Evolutionary conservation across 345 rosid species (phyloP).

Genomic region (Sapria himalayana): DNA sequence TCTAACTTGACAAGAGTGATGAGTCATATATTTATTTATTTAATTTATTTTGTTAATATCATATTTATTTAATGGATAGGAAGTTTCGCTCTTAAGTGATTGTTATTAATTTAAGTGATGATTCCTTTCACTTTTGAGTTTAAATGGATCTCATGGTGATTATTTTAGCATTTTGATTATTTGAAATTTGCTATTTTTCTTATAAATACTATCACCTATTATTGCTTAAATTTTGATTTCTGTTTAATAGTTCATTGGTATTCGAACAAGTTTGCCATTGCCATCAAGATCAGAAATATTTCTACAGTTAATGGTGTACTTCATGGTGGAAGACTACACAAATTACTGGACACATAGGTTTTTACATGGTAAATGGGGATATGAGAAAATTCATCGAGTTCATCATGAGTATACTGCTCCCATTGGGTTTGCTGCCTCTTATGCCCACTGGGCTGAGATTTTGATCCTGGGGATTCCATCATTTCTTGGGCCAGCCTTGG

Average conservation of each 20-base stretch:
- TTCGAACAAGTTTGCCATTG: conserved; percentile 50
- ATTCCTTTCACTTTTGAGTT: no score
- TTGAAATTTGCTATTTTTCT: neutral
- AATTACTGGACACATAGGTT: conserved; percentile 84
- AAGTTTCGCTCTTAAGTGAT: no score
- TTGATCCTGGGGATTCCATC: conserved; percentile 84
- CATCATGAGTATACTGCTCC: conserved; percentile 89
- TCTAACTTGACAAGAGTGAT: no score
- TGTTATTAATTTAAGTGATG: no score
- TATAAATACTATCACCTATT: no score
- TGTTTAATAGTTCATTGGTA: conserved; percentile 37
- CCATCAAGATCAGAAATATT: conserved; percentile 56
- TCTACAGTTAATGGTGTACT: conserved; percentile 50
- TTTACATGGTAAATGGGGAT: conserved; percentile 75
- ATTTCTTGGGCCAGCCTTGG: conserved; percentile 83
- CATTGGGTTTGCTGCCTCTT: conserved; percentile 62
- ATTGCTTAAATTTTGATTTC: conserved; percentile 1
- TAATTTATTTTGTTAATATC: no score
- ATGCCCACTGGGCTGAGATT: conserved; percentile 88
- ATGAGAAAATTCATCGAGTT: conserved; percentile 68
- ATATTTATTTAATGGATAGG: no score
- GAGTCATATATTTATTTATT: no score
- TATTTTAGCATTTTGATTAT: neutral
- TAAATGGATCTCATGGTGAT: no score
- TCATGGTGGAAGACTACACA: conserved; percentile 64